phyloP scores from a whole-genome alignment of 495 filamentous ascomycete species.

The Penicillium argentinense region DNA sequence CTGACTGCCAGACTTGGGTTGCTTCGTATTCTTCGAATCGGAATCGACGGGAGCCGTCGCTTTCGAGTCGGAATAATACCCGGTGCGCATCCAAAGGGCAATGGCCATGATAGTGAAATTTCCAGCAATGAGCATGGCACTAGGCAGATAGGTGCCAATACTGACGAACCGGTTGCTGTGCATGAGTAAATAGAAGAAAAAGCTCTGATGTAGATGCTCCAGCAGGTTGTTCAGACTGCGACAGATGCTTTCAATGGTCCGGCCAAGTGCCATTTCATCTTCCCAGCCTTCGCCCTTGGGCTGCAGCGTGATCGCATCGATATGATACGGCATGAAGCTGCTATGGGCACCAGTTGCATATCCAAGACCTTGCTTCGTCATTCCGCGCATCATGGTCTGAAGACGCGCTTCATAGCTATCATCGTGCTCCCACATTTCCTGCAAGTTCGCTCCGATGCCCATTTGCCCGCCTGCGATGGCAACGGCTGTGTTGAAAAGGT shows the following conservation, averaged over 20 bases:
- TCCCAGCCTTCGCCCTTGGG: slow-evolving; percentile 90
- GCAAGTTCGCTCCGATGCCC: slow-evolving; percentile 78
- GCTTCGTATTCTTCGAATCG: slow-evolving; percentile 25
- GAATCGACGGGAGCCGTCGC: slow-evolving; percentile 3
- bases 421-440: slow-evolving; percentile 83
- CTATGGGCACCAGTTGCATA: slow-evolving; percentile 90
- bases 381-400: slow-evolving; percentile 86
- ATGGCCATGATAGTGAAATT: slow-evolving; percentile 97
- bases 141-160: slow-evolving; percentile 95
- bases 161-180: slow-evolving; percentile 89
- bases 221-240: slow-evolving; percentile 93
- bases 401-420: slow-evolving; percentile 82
- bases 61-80: slow-evolving; percentile 42
- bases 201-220: slow-evolving; percentile 96
- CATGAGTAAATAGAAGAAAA: slow-evolving; percentile 98
- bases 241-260: slow-evolving; percentile 85
- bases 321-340: slow-evolving; percentile 95
- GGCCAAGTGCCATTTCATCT: slow-evolving; percentile 92
- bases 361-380: slow-evolving; percentile 88
- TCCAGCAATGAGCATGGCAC: slow-evolving; percentile 90
- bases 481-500: slow-evolving; percentile 93
- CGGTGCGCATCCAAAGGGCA: slow-evolving; percentile 85
- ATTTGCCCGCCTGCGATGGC: slow-evolving; percentile 87
- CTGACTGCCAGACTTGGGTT: slow-evolving; percentile 18
- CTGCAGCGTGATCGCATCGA: slow-evolving; percentile 92